Base-by-base conservation (phyloP, 345 rosid species). In the Salix arbutifolia region DNA sequence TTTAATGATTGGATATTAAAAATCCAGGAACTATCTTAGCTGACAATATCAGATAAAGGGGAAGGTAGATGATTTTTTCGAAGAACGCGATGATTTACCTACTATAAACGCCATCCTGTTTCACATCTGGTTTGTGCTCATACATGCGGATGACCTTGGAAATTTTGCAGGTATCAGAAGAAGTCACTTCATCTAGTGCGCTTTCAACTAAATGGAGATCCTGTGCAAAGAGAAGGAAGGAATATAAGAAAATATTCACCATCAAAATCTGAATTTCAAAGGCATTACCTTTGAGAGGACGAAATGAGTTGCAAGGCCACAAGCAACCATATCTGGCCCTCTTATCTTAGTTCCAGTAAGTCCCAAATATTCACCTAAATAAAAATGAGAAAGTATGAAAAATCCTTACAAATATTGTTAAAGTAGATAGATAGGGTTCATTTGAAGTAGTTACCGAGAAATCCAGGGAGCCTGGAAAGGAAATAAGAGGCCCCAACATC, bases 271-370 rank as follows among this genome's bases (percentile, higher is more conserved):
- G n/a, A 23, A 23, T 58, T 3, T 44, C 50, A 4, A 13, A 44
- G 50, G 28, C 16, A 38, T 67, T 77, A 80, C 84, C 74, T 80
- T 72, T 1, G 86, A 72, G 21, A 11, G 70, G 25, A 84, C 82
- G 66, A 80, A 84, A 77, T 84, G 84, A 67, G 80, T 77, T 28
- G 84, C 80, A 30, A 80, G 79, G 42, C 86, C 86, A 67, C 86
- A 80, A 18, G 71, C 74, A 61, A 84, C 48, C 86, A 84, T 84
- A 61, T 74, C 81, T 21, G 46, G 65, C 52, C 86, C 84, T 33
- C 74, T 65, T 21, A 80, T 6, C 35, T 75, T 52, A 7, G 82
- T 67, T 78, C 86, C 82, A 12, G 84, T 67, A n/a, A 80, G 72
- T 19, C 86, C 84, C 7, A 80, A 38, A 66, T 65, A 82, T 75